Base-by-base conservation (phyloP, 2,329 filamentous ascomycete species). In the Colletotrichum tanaceti region DNA sequence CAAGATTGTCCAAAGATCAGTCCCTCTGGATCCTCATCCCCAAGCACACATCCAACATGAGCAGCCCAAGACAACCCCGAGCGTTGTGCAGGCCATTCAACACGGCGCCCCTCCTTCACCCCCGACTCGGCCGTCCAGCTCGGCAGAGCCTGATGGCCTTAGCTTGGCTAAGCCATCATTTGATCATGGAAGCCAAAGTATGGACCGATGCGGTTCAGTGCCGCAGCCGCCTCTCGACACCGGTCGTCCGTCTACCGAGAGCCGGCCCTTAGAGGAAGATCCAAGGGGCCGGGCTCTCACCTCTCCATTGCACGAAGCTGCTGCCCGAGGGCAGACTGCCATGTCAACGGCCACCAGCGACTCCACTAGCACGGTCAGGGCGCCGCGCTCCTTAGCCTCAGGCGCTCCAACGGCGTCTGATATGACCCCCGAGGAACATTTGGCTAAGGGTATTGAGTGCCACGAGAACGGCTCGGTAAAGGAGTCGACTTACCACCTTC, bases 401-500 rank as follows among this genome's bases (percentile, higher is more conserved):
- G 78, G 82, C 72, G 82, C 86, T 14, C 86, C 87, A 7, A 86
- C 87, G 5, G 84, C 88, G 49, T 86, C 89, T 2, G 92, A 94
- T 39, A 89, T 93, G 75, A 91, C 92, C 3, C 86, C 93, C 0
- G 94, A 98, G 72, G 92, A 98, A 68, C 95, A 99, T 77, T 88
- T 98, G 53, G 87, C 91, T 35, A 96, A 95, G 80, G 96, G 93
- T 10, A 96, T 99, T 65, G 90, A 93, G 70, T 91, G 93, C 68
- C 96, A 99, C 76, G 93, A 97, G 77, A 89, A 90, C 54, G 95
- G 95, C 20, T 91, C 92, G 13, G 83, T 97, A 38, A 94, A 94
- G 71, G 94, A 98, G 79, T 98, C 95, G 0, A 98, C 96, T 0
- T 99, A 98, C 76, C 96, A 99, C 77, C 86, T 99, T 52, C 91